Evolutionary conservation across 2,329 filamentous ascomycete species (phyloP), one percentile per base, ranked within the genome.

Genomic region (Beauveria australis): DNA sequence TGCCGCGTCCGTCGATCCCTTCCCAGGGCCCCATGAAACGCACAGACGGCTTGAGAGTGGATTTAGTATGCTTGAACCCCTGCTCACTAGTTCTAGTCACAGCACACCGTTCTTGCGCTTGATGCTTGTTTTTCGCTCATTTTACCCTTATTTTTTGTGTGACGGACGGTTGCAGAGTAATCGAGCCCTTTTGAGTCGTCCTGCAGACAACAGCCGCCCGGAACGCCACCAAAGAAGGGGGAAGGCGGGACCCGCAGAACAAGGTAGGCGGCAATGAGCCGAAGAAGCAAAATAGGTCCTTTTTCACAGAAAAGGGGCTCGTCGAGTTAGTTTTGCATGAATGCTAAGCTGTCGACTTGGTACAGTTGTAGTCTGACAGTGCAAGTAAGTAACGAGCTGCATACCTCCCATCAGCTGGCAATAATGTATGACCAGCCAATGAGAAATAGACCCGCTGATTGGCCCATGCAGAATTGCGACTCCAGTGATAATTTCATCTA

Each of bases 111-210:
- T 57, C 41, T 6, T 40, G 54, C 40, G 8, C 54, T 48, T 47
- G 43, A 30, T 48, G 54, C 44, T 57, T 48, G 54, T 48, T 41
- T 40, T 49, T 57, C 22, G 2, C 54, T 57, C 54, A 57, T 57
- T 49, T 57, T 24, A 43, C 18, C 22, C 19, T 48, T 26, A n/a
- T 24, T 33, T 24, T 41, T 8, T n/a, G 9, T 19, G n/a, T 18
- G 5, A 10, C 8, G 14, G 28, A 44, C 16, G 43, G 53, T 26
- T 30, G 43, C 30, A 47, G 54, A 40, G 16, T 19, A 57, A 57
- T 14, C 30, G 40, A 24, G 30, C n/a, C 30, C 22, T 49, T 18
- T 16, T 19, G 22, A 41, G 54, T 49, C 54, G 44, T 24, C 22
- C 26, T 57, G 54, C 44, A 30, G 44, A 19, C 22, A n/a, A 37